Percentiles rank a stretch among this genome's conserved stretches.
These are phyloP conservation scores for Amoebophrya sp. DNA, from an alignment of 169 alveolate genomes.

Conservation along the genomic window DNA sequence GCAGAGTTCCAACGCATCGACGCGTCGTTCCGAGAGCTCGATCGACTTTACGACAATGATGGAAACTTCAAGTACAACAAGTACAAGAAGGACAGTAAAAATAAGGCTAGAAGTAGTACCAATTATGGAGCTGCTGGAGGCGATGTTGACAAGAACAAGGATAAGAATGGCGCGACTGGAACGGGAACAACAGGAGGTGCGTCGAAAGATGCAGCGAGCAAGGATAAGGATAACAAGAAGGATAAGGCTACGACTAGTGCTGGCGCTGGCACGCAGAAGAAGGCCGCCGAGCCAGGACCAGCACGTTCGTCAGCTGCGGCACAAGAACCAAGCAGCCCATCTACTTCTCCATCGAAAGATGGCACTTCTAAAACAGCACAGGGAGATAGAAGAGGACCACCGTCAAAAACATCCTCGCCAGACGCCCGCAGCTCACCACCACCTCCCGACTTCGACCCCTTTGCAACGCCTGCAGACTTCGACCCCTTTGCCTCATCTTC, in stretches of 20 bases:
- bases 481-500: not conserved
- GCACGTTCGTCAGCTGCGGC: not conserved
- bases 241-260: not conserved
- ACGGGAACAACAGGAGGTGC: not conserved
- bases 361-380: too few species aligned
- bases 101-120: not conserved
- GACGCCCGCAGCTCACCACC: too few species aligned
- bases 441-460: not conserved
- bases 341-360: too few species aligned
- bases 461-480: conserved; percentile 1
- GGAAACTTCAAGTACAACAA: not conserved
- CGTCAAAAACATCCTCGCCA: too few species aligned
- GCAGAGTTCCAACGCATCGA: conserved; percentile 6
- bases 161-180: not conserved
- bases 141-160: not conserved
- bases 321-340: not conserved
- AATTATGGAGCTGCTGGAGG: not conserved
- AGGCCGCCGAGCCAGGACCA: too few species aligned
- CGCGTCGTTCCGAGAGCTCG: not conserved
- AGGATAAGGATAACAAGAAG: not conserved
- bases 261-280: not conserved
- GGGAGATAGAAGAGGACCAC: too few species aligned
- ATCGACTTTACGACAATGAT: not conserved
- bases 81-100: not conserved
- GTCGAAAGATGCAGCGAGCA: not conserved